A percentile compares a stretch with the other conserved stretches of the same genome.
phyloP scores from a whole-genome alignment of 805 yeast species.

The Zygosaccharomyces bisporus region DNA sequence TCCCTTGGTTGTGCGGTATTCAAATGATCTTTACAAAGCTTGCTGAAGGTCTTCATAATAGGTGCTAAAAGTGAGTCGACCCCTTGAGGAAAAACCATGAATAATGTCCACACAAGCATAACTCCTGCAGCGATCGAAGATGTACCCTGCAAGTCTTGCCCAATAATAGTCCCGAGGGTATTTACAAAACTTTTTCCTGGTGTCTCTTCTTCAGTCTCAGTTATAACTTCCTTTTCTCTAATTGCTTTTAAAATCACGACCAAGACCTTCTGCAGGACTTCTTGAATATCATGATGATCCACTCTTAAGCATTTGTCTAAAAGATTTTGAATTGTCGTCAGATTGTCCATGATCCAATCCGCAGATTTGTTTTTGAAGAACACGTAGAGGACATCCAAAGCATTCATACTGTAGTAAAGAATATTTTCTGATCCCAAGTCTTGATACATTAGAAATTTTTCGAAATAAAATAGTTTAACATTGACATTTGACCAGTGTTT shows the following conservation, averaged over 20 bases:
- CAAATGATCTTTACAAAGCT: constrained; percentile 83
- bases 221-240: constrained; percentile 42
- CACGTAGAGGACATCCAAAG: constrained; percentile 82
- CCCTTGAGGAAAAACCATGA: constrained; percentile 65
- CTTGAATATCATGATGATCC: constrained; percentile 83
- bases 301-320: constrained; percentile 78
- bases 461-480: constrained; percentile 84
- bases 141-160: constrained; percentile 70
- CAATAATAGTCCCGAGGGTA: constrained; percentile 60
- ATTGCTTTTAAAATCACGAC: constrained; percentile 66
- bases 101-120: constrained; percentile 75
- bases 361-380: constrained; percentile 73
- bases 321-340: constrained; percentile 64
- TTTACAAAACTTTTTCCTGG: constrained; percentile 60
- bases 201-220: constrained; percentile 55
- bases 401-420: constrained; percentile 79
- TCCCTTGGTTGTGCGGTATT: constrained; percentile 46
- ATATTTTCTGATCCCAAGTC: constrained; percentile 68
- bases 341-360: constrained; percentile 73
- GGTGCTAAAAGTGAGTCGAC: constrained; percentile 72
- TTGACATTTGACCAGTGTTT: constrained; percentile 83
- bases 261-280: constrained; percentile 71
- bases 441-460: constrained; percentile 74
- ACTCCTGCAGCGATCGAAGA: constrained; percentile 86
- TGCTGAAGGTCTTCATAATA: constrained; percentile 83